Conservation (phyloP, 805 yeast genomes). For the Tetrapisispora arboricola region DNA sequence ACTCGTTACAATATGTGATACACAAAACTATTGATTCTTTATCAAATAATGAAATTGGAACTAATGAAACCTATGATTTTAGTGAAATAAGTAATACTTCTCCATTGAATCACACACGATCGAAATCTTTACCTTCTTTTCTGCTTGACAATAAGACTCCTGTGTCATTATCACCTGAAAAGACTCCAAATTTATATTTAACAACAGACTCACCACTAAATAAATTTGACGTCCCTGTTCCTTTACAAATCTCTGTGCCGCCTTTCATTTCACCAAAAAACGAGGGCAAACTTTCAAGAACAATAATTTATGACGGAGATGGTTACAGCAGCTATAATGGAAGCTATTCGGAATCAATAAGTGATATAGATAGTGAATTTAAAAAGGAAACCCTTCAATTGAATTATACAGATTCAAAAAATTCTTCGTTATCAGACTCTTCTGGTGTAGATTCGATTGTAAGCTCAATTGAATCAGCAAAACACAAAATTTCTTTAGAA, state of each 20-base stretch:
- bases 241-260: constrained; percentile 30
- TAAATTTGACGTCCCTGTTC: constrained; percentile 28
- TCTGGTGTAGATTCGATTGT: constrained; percentile 7
- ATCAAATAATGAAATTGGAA: neutral
- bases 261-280: constrained; percentile 31
- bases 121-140: constrained; percentile 1
- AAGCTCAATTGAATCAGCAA: constrained; percentile 22
- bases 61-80: neutral
- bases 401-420: neutral
- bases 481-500: constrained; percentile 22
- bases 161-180: neutral
- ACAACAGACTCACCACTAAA: constrained; percentile 31
- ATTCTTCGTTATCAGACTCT: neutral
- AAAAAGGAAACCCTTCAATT: neutral
- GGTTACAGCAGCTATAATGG: constrained; percentile 25
- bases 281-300: constrained; percentile 17
- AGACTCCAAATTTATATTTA: constrained; percentile 21
- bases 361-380: constrained; percentile 1
- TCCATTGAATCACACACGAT: constrained; percentile 8
- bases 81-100: constrained; percentile 5
- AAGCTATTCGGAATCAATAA: neutral
- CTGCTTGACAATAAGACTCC: neutral
- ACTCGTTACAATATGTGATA: constrained; percentile 24
- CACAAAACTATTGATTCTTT: constrained; percentile 15
- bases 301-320: constrained; percentile 31